phyloP scores from a whole-genome alignment of 371 early-diverging fungal species.

The Mucor mucedo region DNA sequence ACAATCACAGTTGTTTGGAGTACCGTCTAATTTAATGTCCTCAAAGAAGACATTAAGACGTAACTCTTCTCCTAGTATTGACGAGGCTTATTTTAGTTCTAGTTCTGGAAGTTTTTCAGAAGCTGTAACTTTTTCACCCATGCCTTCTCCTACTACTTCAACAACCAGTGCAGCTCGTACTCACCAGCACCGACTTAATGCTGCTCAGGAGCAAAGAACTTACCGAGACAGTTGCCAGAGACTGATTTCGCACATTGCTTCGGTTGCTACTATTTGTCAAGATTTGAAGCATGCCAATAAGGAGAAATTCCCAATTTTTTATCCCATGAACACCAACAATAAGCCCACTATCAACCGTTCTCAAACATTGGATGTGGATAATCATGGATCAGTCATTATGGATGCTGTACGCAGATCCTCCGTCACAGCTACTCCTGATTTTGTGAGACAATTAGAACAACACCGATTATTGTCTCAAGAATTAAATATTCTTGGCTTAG shows the following conservation, averaged over 20 bases:
- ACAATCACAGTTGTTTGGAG: conserved; percentile 27
- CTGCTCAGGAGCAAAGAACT: conserved; percentile 64
- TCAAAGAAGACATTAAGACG: conserved; percentile 33
- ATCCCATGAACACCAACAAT: conserved; percentile 48
- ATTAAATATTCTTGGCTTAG: conserved; percentile 69
- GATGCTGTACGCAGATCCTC: conserved; percentile 34
- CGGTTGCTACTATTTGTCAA: conserved; percentile 61
- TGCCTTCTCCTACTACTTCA: conserved; percentile 32
- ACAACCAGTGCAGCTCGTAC: conserved; percentile 37
- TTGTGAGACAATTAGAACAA: conserved; percentile 30
- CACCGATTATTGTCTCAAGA: conserved; percentile 40
- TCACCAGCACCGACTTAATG: conserved; percentile 50
- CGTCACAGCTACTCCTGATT: conserved; percentile 8
- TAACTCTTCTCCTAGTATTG: conserved; percentile 43
- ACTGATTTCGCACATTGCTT: conserved; percentile 63
- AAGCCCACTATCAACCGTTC: conserved; percentile 41
- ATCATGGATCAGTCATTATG: conserved; percentile 30
- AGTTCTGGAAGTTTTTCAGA: conserved; percentile 5
- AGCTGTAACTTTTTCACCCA: conserved; percentile 17
- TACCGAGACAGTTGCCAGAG: conserved; percentile 76
- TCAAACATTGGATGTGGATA: conserved; percentile 35
- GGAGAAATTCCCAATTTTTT: conserved; percentile 67
- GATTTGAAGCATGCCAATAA: conserved; percentile 70
- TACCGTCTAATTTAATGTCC: conserved; percentile 10
- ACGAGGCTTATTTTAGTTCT: conserved; percentile 28